phyloP scores from a whole-genome alignment of 345 rosid genomes.

The Excoecaria agallocha region DNA sequence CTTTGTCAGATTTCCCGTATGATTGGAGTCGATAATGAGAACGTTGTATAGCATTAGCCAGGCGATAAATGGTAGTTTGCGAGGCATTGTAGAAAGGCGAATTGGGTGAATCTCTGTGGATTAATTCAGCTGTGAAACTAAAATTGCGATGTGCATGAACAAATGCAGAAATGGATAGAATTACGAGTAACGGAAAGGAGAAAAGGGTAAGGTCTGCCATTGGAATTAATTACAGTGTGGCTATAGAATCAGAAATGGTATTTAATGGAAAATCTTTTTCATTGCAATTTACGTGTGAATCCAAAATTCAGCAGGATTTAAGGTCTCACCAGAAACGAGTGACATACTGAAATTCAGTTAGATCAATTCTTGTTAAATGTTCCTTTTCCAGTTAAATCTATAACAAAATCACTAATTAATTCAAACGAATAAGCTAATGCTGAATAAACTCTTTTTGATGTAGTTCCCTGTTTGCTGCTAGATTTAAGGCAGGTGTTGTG shows the following conservation, averaged over 20 bases:
- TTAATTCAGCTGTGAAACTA: constrained; percentile 8
- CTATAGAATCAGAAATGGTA: neutral
- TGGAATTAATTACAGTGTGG: neutral
- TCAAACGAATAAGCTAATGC: too few species aligned
- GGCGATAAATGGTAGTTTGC: neutral
- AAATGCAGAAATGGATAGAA: neutral
- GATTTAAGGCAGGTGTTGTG: too few species aligned
- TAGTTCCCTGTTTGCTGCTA: too few species aligned
- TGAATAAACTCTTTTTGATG: too few species aligned
- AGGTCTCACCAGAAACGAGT: neutral
- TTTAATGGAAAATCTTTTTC: neutral
- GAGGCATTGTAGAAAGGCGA: constrained; percentile 18
- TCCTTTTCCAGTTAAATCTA: too few species aligned
- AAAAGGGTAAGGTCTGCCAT: neutral
- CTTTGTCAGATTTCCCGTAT: too few species aligned
- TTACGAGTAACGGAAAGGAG: neutral
- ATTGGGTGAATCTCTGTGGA: constrained; percentile 19
- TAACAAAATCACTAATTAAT: too few species aligned
- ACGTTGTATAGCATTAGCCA: neutral
- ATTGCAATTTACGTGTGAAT: neutral
- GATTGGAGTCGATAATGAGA: neutral
- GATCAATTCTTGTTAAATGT: neutral
- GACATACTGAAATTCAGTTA: neutral
- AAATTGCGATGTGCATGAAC: neutral
- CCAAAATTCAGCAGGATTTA: neutral